phyloP scores from a whole-genome alignment of 2,329 filamentous ascomycete genomes.

The Pseudogymnoascus sp. region DNA sequence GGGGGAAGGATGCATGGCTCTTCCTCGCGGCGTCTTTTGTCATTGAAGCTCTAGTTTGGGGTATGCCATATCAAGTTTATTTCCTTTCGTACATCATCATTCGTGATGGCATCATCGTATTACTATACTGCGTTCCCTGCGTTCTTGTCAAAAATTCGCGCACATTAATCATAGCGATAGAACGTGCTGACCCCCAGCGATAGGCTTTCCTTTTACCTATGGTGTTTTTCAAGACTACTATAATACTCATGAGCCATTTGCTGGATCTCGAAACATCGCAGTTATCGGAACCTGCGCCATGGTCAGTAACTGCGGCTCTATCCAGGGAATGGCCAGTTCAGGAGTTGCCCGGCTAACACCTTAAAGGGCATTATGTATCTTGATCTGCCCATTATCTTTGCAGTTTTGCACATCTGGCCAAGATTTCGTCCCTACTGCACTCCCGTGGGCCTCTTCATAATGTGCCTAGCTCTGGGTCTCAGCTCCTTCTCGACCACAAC shows the following conservation, averaged over 20 bases:
- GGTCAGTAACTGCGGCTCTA: slow-evolving; percentile 32
- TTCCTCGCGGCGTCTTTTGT: slow-evolving; percentile 44
- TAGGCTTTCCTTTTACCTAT: slow-evolving; percentile 62
- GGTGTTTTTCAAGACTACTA: slow-evolving; percentile 69
- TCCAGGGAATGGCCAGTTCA: slow-evolving; percentile 34
- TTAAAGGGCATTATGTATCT: slow-evolving; percentile 49
- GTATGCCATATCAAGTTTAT: slow-evolving; percentile 26
- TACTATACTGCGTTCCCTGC: slow-evolving; percentile 60
- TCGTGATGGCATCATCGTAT: neutral
- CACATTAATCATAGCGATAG: neutral
- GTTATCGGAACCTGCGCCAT: slow-evolving; percentile 51
- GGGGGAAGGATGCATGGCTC: slow-evolving; percentile 36
- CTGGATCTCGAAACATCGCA: slow-evolving; percentile 45
- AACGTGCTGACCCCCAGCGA: neutral
- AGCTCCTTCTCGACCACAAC: slow-evolving; percentile 50
- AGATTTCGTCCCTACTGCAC: slow-evolving; percentile 34
- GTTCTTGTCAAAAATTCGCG: slow-evolving; percentile 60
- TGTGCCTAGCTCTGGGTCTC: slow-evolving; percentile 40
- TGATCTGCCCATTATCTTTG: slow-evolving; percentile 42
- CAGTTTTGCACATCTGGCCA: slow-evolving; percentile 33
- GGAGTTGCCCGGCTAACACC: neutral
- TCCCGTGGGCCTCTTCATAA: slow-evolving; percentile 33
- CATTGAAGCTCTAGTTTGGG: slow-evolving; percentile 49
- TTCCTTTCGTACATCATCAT: neutral
- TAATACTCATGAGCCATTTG: slow-evolving; percentile 50